A percentile compares a stretch with the other conserved stretches of the same genome.
These are phyloP conservation scores for Pichia sp. DNA, from an alignment of 1,139 yeast species.

Conservation along the genomic window DNA sequence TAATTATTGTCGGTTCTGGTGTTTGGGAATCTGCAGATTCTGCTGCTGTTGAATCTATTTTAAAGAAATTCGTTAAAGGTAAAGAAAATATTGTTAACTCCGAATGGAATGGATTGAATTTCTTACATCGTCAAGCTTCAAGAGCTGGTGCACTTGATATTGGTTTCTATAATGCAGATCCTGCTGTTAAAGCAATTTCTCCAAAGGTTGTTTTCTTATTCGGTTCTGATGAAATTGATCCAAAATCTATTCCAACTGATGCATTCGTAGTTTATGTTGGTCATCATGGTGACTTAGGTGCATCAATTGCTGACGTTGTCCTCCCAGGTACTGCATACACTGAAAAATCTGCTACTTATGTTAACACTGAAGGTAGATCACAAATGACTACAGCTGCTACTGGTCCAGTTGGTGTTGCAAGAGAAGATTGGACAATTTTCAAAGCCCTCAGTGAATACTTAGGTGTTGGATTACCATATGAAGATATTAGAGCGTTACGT, in stretches of 20 bases:
- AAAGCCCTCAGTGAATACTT: slow-evolving; percentile 80
- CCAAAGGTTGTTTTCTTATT: slow-evolving; percentile 77
- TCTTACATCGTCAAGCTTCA: slow-evolving; percentile 81
- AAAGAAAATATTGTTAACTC: slow-evolving; percentile 58
- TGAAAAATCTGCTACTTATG: slow-evolving; percentile 82
- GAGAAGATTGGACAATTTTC: slow-evolving; percentile 88
- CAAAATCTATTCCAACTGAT: slow-evolving; percentile 69
- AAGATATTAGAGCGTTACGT: slow-evolving; percentile 65
- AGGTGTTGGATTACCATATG: slow-evolving; percentile 68
- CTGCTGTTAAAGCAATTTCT: slow-evolving; percentile 40
- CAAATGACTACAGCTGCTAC: slow-evolving; percentile 84
- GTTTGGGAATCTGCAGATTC: slow-evolving; percentile 67
- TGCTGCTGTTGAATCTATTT: slow-evolving; percentile 51
- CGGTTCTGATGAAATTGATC: slow-evolving; percentile 77
- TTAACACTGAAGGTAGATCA: slow-evolving; percentile 86
- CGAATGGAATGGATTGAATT: slow-evolving; percentile 78
- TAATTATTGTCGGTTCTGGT: slow-evolving; percentile 79
- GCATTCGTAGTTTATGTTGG: slow-evolving; percentile 90
- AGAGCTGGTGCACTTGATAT: slow-evolving; percentile 82
- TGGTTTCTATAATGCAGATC: slow-evolving; percentile 60
- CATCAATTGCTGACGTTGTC: slow-evolving; percentile 81
- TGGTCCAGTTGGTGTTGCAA: slow-evolving; percentile 85
- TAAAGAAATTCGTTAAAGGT: slow-evolving; percentile 58
- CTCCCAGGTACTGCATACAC: slow-evolving; percentile 89
- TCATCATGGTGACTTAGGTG: slow-evolving; percentile 89